phyloP scores from a whole-genome alignment of 106 monocot genomes.

The Dioscorea alata region DNA sequence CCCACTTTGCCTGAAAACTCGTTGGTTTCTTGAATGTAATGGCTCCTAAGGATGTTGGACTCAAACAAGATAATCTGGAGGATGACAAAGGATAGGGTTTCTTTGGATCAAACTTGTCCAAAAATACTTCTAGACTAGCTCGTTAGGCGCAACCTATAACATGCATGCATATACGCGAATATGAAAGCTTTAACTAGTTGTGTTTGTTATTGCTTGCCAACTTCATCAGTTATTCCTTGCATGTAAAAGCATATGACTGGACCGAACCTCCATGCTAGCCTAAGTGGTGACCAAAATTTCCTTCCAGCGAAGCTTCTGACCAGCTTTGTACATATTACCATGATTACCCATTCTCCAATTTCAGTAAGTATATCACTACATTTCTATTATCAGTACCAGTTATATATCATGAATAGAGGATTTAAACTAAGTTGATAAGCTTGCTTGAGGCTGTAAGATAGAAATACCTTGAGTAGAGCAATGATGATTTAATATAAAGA shows the following conservation, averaged over 20 bases:
- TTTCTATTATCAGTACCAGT: background rate
- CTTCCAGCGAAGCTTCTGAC: constrained; percentile 43
- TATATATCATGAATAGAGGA: too few relatives aligned
- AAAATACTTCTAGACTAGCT: constrained; percentile 45
- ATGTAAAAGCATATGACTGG: constrained; percentile 96
- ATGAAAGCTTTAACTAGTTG: too few relatives aligned
- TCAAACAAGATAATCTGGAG: constrained; percentile 49
- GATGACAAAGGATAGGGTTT: too few relatives aligned
- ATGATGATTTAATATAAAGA: too few relatives aligned
- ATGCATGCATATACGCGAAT: constrained; percentile 46
- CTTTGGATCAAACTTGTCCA: constrained; percentile 51
- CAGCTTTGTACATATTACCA: constrained; percentile 81
- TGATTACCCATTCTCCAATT: constrained; percentile 80
- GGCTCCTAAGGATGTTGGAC: constrained; percentile 68
- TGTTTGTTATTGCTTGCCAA: constrained; percentile 88
- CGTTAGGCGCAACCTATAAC: constrained; percentile 88
- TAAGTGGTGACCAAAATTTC: constrained; percentile 23
- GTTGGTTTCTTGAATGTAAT: constrained; percentile 59
- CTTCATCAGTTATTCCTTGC: constrained; percentile 88
- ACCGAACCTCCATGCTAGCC: constrained; percentile 48
- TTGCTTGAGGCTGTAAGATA: too few relatives aligned
- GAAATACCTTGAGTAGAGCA: too few relatives aligned
- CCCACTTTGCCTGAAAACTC: constrained; percentile 30
- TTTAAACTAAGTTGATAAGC: too few relatives aligned
- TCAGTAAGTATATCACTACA: constrained; percentile 45